Base-by-base conservation (phyloP, 805 yeast genomes). In the Tetrapisispora iriomotensis region DNA sequence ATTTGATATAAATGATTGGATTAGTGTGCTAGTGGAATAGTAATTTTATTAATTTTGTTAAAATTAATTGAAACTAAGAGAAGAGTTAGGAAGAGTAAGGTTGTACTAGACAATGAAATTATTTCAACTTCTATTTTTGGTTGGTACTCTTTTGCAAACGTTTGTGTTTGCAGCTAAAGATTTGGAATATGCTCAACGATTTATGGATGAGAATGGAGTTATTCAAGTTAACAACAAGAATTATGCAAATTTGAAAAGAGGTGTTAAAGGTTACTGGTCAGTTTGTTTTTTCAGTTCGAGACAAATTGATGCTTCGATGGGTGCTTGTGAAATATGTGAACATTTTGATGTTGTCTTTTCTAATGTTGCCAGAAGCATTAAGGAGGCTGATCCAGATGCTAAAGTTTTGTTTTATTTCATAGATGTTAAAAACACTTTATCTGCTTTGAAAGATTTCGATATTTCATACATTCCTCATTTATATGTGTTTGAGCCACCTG, bases 251-350 rank as follows among this genome's bases (percentile, higher is more conserved):
- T 20, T 38, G n/a, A 29, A 12, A 7, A 21, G 12, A 15, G 36
- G 40, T 32, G 29, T 38, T 17, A 18, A 32, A 8, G 40, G 21
- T n/a, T 23, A 32, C 22, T 32, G 29, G 24, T 27, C 33, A 14
- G 17, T 38, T 6, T 36, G 27, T 5, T 21, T 38, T 2, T 38
- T 30, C n/a, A 32, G 29, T 18, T 14, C 29, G 9, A 2, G 12
- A 3, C 10, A 13, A 4, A 17, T 12, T 25, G 33, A 26, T 19
- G 9, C 21, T 7, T 10, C 21, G 6, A 10, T 15, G n/a, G 36
- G 36, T 22, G 8, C 6, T 20, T 38, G 40, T 38, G 40, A 38
- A 22, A 27, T 38, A 22, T 38, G 40, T 32, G 36, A 38, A 13
- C 23, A 15, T 27, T 38, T 38, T 17, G 17, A 13, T 6, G n/a